Base-by-base conservation (phyloP, 2,329 filamentous ascomycete genomes). In the Graphilbum sp. region DNA sequence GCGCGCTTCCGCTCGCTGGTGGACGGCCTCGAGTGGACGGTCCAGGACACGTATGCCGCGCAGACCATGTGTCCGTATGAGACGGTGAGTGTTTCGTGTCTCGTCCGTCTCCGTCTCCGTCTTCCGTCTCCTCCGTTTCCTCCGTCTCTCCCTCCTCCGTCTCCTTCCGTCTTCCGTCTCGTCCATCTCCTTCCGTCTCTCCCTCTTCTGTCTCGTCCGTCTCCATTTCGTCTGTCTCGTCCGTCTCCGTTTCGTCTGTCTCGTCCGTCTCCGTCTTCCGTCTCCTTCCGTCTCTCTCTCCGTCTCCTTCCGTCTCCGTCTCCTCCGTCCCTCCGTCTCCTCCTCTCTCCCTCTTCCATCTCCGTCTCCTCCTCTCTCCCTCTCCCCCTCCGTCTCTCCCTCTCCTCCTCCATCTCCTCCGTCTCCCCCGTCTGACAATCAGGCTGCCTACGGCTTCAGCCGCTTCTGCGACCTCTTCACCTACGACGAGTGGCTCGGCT, bases 51-150 rank as follows among this genome's bases (percentile, higher is more conserved):
- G 0, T 80, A 77, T 54, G 71, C 76, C 16, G 74, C 74, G 0
- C 80, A 86, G 53, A 75, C 64, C 3, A 64, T 86, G 52, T 87
- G 81, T 47, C 74, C 80, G 0, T 87, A 86, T 50, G 81, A 87
- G 54, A 84, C 78, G 0, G 67, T 58, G 41, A 40, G 52, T 30
- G 13, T 6, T n/a, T 24, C n/a, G n/a, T n/a, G n/a, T n/a, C n/a
- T n/a, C n/a, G n/a, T n/a, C n/a, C 10, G 5, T 18, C 18, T 16
- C 15, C 32, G 15, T 9, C 21, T 32, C 3, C 6, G n/a, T 32
- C 17, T 10, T 8, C 5, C 17, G 7, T 32, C 8, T 16, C 12
- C 16, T 16, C 17, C 17, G 7, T 7, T 18, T 35, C 9, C 18
- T 5, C 8, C 4, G 5, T 29, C 32, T 24, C 10, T 9, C 13